Percentiles rank a stretch among this genome's conserved stretches.
These are phyloP conservation scores for Xylaria sp. DNA, from an alignment of 2,329 filamentous ascomycete genomes.

Conservation along the genomic window DNA sequence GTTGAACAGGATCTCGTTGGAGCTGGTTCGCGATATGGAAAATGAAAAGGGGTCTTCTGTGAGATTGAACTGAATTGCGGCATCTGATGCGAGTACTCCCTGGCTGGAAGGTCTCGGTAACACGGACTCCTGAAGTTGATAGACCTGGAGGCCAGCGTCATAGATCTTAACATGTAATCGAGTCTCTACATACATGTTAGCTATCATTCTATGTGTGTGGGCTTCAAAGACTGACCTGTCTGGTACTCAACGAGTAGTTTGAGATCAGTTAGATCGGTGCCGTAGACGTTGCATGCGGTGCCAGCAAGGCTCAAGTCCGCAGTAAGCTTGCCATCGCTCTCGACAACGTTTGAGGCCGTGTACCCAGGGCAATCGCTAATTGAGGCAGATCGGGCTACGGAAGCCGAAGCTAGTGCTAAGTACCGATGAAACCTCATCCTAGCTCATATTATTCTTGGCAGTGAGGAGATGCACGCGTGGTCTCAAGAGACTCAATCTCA, in stretches of 20 bases:
- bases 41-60: slow-evolving; percentile 72
- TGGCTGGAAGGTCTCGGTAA: slow-evolving; percentile 38
- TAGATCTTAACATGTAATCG: slow-evolving; percentile 43
- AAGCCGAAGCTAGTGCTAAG: slow-evolving; percentile 27
- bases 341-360: slow-evolving; percentile 41
- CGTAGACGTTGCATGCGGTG: slow-evolving; percentile 41
- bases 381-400: slow-evolving; percentile 26
- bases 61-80: slow-evolving; percentile 59
- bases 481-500: not conserved
- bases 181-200: slow-evolving; percentile 32
- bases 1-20: slow-evolving; percentile 67
- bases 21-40: slow-evolving; percentile 59
- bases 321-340: slow-evolving; percentile 38
- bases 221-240: slow-evolving; percentile 33
- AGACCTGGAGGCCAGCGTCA: slow-evolving; percentile 42
- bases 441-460: slow-evolving; percentile 1
- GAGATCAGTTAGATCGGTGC: slow-evolving; percentile 41
- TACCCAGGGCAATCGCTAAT: slow-evolving; percentile 44
- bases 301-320: slow-evolving; percentile 42
- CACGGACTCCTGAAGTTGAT: slow-evolving; percentile 44
- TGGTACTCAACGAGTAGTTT: slow-evolving; percentile 44
- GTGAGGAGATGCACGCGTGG: not conserved
- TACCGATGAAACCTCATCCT: slow-evolving; percentile 30
- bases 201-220: not conserved
- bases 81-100: slow-evolving; percentile 38